Evolutionary conservation across 2,329 filamentous ascomycete species (phyloP), one percentile per base, ranked within the genome.

Genomic region (Metarhizium guizhouense): DNA sequence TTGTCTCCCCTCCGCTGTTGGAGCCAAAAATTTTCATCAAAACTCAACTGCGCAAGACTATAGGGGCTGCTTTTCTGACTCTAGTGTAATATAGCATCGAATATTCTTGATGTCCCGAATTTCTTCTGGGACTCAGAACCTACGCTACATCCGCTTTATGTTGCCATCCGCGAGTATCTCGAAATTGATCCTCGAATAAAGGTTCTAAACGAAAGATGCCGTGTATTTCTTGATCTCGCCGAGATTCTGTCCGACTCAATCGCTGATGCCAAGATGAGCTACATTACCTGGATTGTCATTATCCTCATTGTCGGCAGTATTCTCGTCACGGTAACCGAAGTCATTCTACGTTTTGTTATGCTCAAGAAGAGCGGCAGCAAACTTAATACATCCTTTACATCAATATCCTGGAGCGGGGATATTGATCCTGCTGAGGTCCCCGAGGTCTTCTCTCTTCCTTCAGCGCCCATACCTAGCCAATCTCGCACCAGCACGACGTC

Each of bases 51-150:
- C 53, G 13, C 4, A 38, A 18, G 32, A 11, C 6, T 6, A 20
- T 13, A 20, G 10, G 14, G 13, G 2, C 6, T 29, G 13, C 4
- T 16, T 30, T 48, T 11, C 45, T 48, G 18, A 48, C 45, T 6
- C 14, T 6, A 25, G 30, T 48, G 25, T 16, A 6, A 48, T 48
- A 16, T 62, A 95, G 90, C 91, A 57, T 95, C 89, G 20, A 97
- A 97, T 68, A 93, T 96, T 69, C 86, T 96, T 56, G 92, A 96
- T 70, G 90, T 95, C 1, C 93, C 93, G 58, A 95, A 93, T 69
- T 96, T 96, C 79, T 95, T 97, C 79, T 99, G 94, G 94, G 92
- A 97, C 70, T 89, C 89, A 11, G 94, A 99, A 68, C 94, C 94
- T 18, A 96, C 90, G 0, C 80, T 99, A 0, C 90, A 96, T 68